These are phyloP conservation scores for Millerozyma miso DNA, from an alignment of 805 yeast genomes.

Conservation along the genomic window DNA sequence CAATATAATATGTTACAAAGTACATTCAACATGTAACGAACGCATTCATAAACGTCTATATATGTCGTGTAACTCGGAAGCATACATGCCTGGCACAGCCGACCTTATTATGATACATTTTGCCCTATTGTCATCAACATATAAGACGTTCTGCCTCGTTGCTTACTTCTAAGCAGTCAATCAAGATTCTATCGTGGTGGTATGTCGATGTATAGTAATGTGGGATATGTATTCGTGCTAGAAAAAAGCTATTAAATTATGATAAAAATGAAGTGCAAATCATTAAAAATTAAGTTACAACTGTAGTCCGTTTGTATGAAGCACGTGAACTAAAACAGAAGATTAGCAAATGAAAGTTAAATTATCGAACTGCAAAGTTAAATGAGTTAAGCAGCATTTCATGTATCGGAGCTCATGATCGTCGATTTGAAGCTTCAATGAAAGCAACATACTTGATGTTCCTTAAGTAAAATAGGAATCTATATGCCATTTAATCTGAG, in stretches of 20 bases:
- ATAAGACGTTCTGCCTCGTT: too few species aligned
- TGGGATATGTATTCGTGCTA: not conserved
- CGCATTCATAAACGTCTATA: too few species aligned
- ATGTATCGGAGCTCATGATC: not conserved
- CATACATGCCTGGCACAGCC: too few species aligned
- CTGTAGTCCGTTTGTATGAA: not conserved
- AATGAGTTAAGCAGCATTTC: not conserved
- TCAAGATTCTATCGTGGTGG: too few species aligned
- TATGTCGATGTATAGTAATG: too few species aligned
- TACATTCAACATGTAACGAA: too few species aligned
- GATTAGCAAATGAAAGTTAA: not conserved
- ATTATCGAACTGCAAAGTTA: not conserved
- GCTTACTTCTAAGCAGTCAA: too few species aligned
- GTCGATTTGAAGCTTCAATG: not conserved
- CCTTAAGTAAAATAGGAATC: too few species aligned
- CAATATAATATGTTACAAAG: too few species aligned
- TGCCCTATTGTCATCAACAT: too few species aligned
- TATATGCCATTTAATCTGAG: constrained; percentile 26
- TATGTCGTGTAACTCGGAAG: too few species aligned
- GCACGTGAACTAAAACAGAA: not conserved
- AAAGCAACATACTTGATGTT: not conserved
- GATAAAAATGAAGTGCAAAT: not conserved
- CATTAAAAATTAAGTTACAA: not conserved
- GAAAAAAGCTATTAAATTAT: not conserved
- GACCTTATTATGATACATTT: too few species aligned